A percentile compares a stretch with the other conserved stretches of the same genome.
Conservation (phyloP, 257 asterid species). For the Primulina tabacum region DNA sequence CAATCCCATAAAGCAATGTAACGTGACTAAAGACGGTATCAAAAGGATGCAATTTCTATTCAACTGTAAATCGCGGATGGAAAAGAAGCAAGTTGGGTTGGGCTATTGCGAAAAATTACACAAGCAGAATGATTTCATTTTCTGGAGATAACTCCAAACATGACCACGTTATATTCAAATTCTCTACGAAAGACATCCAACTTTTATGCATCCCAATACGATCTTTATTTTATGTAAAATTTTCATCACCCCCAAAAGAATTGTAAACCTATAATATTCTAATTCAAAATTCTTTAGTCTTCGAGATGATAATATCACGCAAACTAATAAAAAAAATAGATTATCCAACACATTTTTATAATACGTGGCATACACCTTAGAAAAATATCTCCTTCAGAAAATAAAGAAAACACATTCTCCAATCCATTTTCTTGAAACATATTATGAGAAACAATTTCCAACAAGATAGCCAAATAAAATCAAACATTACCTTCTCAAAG, state of each 20-base stretch:
- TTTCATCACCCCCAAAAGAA: not conserved
- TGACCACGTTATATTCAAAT: not conserved
- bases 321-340: not conserved
- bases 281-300: not conserved
- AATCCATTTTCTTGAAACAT: not conserved
- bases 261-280: not conserved
- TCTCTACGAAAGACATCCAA: not conserved
- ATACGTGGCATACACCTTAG: not conserved
- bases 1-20: slow-evolving; percentile 6
- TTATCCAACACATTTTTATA: not conserved
- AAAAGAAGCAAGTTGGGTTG: not conserved
- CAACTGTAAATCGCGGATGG: not conserved
- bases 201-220: not conserved
- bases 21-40: not conserved
- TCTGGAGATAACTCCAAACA: not conserved
- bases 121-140: not conserved
- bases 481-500: slow-evolving; percentile 71
- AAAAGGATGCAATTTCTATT: not conserved
- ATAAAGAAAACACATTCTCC: too few relatives aligned
- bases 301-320: not conserved
- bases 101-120: not conserved
- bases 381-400: not conserved
- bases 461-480: too few relatives aligned
- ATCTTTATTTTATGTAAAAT: too few relatives aligned
- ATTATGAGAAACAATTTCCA: not conserved